Evolutionary conservation across 257 asterid species (phyloP).

Genomic region (Nicotiana tabacum): DNA sequence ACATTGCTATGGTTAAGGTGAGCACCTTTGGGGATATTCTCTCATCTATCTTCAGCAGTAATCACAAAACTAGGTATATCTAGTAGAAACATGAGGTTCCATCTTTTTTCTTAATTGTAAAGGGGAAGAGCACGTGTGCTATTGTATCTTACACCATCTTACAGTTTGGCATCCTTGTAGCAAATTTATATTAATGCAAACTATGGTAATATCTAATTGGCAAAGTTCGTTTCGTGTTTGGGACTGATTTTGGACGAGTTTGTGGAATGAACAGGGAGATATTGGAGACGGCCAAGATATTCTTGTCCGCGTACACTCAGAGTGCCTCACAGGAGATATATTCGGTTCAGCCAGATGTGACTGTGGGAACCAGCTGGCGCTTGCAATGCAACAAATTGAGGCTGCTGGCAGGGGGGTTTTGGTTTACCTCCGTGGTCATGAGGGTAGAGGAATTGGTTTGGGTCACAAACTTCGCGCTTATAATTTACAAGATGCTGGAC

Average conservation of each 20-base stretch:
- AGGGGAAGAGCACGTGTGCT: not conserved
- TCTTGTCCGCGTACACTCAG: slow-evolving; percentile 93
- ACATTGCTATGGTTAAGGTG: slow-evolving; percentile 97
- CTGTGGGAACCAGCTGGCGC: slow-evolving; percentile 85
- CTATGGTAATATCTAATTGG: not conserved
- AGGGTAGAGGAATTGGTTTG: slow-evolving; percentile 94
- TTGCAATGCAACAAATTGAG: slow-evolving; percentile 91
- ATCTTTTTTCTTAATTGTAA: not conserved
- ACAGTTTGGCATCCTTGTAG: not conserved
- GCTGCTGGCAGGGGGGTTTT: slow-evolving; percentile 88
- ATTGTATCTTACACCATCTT: not conserved
- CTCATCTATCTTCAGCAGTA: not conserved
- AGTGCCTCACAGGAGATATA: slow-evolving; percentile 96
- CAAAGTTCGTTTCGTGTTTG: not conserved
- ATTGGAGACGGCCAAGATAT: slow-evolving; percentile 84
- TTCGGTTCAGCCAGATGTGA: slow-evolving; percentile 97
- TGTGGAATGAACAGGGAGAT: slow-evolving; percentile 61
- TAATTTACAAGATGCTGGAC: slow-evolving; percentile 88
- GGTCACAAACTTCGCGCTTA: slow-evolving; percentile 98
- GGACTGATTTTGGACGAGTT: not conserved
- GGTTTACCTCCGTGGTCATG: slow-evolving; percentile 97
- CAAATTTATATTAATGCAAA: not conserved
- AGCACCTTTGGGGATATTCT: slow-evolving; percentile 17
- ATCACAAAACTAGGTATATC: not conserved
- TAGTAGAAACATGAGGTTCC: not conserved